These are phyloP conservation scores for Leccinum broughii DNA, from an alignment of 768 basidiomycete genomes.

Conservation along the genomic window DNA sequence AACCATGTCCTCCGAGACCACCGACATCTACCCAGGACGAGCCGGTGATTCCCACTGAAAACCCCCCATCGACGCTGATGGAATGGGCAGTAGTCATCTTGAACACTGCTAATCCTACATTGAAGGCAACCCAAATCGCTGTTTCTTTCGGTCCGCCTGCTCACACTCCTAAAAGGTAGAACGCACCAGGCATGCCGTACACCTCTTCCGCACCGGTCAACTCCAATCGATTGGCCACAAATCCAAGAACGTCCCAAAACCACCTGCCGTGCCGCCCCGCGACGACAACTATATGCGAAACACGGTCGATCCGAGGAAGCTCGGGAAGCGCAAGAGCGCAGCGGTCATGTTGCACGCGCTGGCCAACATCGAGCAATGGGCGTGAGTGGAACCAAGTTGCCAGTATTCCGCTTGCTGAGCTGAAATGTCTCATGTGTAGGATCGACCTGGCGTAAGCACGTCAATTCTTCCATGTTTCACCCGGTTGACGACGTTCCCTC, in stretches of 20 bases:
- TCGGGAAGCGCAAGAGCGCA: slow-evolving; percentile 61
- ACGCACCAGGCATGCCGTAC: slow-evolving; percentile 68
- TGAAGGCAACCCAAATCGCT: background rate
- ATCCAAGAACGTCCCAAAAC: slow-evolving; percentile 41
- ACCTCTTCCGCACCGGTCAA: slow-evolving; percentile 68
- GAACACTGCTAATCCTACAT: slow-evolving; percentile 49
- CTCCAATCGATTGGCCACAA: slow-evolving; percentile 66
- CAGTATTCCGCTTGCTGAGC: too few relatives aligned
- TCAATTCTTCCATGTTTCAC: background rate
- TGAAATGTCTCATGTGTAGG: background rate
- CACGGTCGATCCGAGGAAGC: slow-evolving; percentile 56
- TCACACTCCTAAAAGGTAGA: slow-evolving; percentile 42
- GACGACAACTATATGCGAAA: slow-evolving; percentile 44
- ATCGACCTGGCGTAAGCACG: background rate
- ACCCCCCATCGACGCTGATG: slow-evolving; percentile 61
- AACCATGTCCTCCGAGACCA: background rate
- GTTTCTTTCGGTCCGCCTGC: background rate
- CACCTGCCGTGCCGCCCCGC: slow-evolving; percentile 32
- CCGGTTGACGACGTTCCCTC: background rate
- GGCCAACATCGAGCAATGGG: background rate
- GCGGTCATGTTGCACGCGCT: background rate
- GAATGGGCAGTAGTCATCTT: slow-evolving; percentile 80
- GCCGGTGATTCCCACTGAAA: slow-evolving; percentile 13
- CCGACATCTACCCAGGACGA: background rate
- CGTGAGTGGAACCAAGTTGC: background rate